Percentiles rank a stretch among this genome's conserved stretches.
Evolutionary conservation across 2,329 filamentous ascomycete genomes (phyloP).

Genomic region (Ceratocystis diversiconidia): DNA sequence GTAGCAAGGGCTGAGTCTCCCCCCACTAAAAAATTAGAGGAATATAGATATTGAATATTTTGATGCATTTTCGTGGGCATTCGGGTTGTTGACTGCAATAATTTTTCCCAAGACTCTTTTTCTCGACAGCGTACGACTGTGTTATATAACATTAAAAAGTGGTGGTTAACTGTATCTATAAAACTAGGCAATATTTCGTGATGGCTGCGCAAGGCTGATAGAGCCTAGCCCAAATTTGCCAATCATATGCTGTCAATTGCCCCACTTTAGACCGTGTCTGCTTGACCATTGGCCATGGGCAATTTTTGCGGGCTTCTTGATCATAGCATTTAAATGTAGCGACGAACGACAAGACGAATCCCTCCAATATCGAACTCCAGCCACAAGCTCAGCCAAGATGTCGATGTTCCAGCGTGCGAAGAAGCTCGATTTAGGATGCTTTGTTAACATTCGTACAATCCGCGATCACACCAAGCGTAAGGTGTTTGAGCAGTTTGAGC

Average conservation of each 20-base stretch:
- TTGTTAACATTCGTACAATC: constrained; percentile 71
- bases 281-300: neutral
- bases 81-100: neutral
- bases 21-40: neutral
- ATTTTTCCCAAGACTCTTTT: neutral
- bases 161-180: neutral
- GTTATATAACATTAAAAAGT: neutral
- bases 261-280: constrained; percentile 6
- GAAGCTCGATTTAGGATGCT: constrained; percentile 78
- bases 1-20: constrained; percentile 11
- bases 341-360: constrained; percentile 7
- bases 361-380: neutral
- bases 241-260: neutral
- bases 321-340: neutral
- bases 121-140: neutral
- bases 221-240: neutral
- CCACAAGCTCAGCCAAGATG: constrained; percentile 37
- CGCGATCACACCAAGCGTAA: constrained; percentile 96
- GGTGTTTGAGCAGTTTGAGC: constrained; percentile 73
- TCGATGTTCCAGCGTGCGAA: constrained; percentile 71
- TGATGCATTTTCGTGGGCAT: neutral
- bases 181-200: neutral
- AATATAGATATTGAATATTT: neutral
- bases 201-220: constrained; percentile 10
- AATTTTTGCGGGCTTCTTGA: neutral